Conservation (phyloP, 192 early-diverging fungal species). For the Coemansia sp. region DNA sequence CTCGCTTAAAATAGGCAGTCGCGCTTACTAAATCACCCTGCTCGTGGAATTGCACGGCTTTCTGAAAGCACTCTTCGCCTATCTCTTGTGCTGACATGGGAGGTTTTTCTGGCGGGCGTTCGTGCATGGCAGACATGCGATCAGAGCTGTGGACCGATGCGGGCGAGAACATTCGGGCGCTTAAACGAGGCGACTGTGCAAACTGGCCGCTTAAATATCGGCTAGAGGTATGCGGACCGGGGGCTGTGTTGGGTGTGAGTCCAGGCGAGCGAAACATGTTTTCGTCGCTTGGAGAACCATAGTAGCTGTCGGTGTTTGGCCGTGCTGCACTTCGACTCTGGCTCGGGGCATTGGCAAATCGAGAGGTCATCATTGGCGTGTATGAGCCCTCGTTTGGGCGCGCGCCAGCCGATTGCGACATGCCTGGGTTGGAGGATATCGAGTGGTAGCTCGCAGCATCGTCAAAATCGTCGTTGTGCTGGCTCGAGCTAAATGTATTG, state of each 20-base stretch:
- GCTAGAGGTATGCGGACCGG: not conserved
- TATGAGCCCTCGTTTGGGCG: slow-evolving; percentile 15
- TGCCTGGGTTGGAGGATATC: slow-evolving; percentile 42
- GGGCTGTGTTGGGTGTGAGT: not conserved
- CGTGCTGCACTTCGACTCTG: slow-evolving; percentile 22
- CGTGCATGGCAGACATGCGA: slow-evolving; percentile 14
- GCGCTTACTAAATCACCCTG: slow-evolving; percentile 68
- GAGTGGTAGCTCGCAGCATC: slow-evolving; percentile 58
- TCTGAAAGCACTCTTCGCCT: slow-evolving; percentile 64
- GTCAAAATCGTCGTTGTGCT: slow-evolving; percentile 54
- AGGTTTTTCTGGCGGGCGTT: not conserved
- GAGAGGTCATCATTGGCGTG: slow-evolving; percentile 33
- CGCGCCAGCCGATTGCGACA: slow-evolving; percentile 14
- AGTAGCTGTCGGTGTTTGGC: slow-evolving; percentile 34
- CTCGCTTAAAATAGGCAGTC: slow-evolving; percentile 67
- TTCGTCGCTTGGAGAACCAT: slow-evolving; percentile 31
- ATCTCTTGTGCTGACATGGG: slow-evolving; percentile 30
- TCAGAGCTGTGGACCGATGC: not conserved
- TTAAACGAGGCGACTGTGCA: slow-evolving; percentile 1
- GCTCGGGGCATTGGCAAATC: slow-evolving; percentile 33
- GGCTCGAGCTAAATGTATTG: slow-evolving; percentile 25
- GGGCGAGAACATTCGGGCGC: slow-evolving; percentile 3
- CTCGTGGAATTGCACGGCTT: slow-evolving; percentile 70
- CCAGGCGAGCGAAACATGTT: slow-evolving; percentile 20
- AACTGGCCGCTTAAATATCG: slow-evolving; percentile 5